These are phyloP conservation scores for Pythium biforme DNA, from an alignment of 352 stramenopile species.

Conservation along the genomic window DNA sequence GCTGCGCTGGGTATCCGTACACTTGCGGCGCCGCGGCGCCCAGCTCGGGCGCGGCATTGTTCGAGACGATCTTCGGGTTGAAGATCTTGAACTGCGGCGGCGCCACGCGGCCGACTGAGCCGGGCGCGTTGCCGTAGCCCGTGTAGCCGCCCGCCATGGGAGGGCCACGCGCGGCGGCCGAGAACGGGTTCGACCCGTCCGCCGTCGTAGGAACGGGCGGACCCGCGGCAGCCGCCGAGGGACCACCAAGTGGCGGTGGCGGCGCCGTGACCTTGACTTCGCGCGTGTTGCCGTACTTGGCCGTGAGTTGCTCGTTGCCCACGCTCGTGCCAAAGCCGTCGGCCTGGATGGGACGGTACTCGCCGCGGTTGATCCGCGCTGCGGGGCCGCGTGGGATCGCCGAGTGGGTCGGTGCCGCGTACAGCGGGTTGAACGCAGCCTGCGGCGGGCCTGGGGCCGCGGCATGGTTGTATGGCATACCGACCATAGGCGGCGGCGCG, in stretches of 20 bases:
- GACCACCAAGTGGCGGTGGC: constrained; percentile 42
- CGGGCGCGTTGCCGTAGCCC: constrained; percentile 33
- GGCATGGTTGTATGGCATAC: constrained; percentile 42
- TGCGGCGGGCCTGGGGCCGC: constrained; percentile 19
- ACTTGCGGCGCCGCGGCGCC: background rate
- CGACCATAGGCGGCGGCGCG: constrained; percentile 57
- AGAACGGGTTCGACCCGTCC: constrained; percentile 60
- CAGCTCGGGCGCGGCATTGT: constrained; percentile 26
- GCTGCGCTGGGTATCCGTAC: constrained; percentile 9
- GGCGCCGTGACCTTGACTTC: constrained; percentile 79
- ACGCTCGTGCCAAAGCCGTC: constrained; percentile 90
- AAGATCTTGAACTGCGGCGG: constrained; percentile 89
- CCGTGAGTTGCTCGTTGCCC: constrained; percentile 84
- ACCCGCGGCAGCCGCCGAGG: constrained; percentile 13
- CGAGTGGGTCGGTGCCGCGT: constrained; percentile 76
- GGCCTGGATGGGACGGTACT: constrained; percentile 83
- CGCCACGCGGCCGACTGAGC: constrained; percentile 19
- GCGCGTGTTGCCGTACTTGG: constrained; percentile 87
- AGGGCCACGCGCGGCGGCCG: constrained; percentile 31
- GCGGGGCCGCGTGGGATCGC: constrained; percentile 64
- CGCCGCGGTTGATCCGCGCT: constrained; percentile 57
- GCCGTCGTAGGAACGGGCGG: constrained; percentile 7
- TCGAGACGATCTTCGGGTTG: constrained; percentile 65
- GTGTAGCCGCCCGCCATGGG: constrained; percentile 34
- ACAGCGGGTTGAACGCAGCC: constrained; percentile 56